Base-by-base conservation (phyloP, 2,329 filamentous ascomycete genomes). In the Penicillium sp. region DNA sequence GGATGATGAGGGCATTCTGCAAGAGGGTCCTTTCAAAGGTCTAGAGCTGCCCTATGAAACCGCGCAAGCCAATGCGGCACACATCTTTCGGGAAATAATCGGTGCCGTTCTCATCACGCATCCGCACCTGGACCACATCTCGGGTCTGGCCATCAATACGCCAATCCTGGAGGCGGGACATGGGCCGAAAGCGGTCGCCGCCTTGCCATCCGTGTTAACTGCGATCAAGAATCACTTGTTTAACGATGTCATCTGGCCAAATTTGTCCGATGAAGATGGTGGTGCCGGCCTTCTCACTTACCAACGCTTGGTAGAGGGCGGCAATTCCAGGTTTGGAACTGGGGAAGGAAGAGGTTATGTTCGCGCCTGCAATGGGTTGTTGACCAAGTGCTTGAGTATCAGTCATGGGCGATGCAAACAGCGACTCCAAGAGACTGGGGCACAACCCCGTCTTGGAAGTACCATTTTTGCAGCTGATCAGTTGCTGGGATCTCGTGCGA, bases 241-340 rank as follows among this genome's bases (percentile, higher is more conserved):
- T 74, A 98, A 98, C 69, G 94, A 96, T 62, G 75, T 95, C 47
- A 95, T 97, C 44, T 98, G 93, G 93, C 93, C 93, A 0, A 98
- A 98, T 58, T 73, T 98, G 31, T 94, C 89, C 0, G 91, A 98
- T 62, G 93, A 98, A 70, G 93, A 95, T 65, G 89, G 90, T 27
- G 93, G 93, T 20, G 90, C 90, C 3, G 93, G 93, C 0, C 77
- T 98, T 23, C 82, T 98, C 27, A 95, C 89, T 0, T 97, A 95
- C 59, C 84, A 89, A 65, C 81, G 93, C 13, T 75, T 98, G 8
- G 84, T 88, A 4, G 90, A 96, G 64, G 91, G 90, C 9, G 91
- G 91, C 3, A 93, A 91, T 49, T 83, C 86, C 1, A 84, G 87
- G 22, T 74, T 95, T 6, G 90, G 89, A 1, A 84, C 88, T 51